A percentile compares a stretch with the other conserved stretches of the same genome.
Conservation (phyloP, 371 early-diverging fungal species). For the Coemansia sp. region DNA sequence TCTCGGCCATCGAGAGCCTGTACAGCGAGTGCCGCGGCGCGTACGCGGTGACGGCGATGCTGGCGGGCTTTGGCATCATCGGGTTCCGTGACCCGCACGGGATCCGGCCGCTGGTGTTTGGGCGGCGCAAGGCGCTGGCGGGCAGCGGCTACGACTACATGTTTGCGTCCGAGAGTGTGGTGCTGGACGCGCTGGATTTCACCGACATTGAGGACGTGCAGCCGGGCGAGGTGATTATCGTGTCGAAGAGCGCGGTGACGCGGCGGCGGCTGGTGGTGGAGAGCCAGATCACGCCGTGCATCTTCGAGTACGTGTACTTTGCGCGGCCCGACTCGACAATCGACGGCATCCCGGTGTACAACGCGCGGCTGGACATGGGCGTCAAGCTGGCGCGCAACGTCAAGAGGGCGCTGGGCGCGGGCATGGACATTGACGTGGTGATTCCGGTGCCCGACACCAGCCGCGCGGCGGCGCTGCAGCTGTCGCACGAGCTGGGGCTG, state of each 20-base stretch:
- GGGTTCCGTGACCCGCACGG: slow-evolving; percentile 95
- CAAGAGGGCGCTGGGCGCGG: slow-evolving; percentile 61
- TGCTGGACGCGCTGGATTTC: slow-evolving; percentile 86
- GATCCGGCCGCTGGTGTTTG: slow-evolving; percentile 91
- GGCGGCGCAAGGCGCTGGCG: slow-evolving; percentile 62
- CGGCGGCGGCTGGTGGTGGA: slow-evolving; percentile 64
- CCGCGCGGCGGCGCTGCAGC: slow-evolving; percentile 90
- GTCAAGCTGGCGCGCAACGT: slow-evolving; percentile 89
- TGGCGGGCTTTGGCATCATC: slow-evolving; percentile 90
- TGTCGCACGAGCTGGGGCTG: slow-evolving; percentile 79
- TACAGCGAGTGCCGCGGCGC: slow-evolving; percentile 84
- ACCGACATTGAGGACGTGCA: slow-evolving; percentile 81
- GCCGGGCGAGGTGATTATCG: slow-evolving; percentile 92
- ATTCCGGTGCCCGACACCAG: slow-evolving; percentile 98
- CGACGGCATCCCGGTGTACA: slow-evolving; percentile 97
- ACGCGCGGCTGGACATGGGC: slow-evolving; percentile 95
- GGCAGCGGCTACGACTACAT: slow-evolving; percentile 80
- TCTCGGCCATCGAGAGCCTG: slow-evolving; percentile 82
- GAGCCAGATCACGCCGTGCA: slow-evolving; percentile 80
- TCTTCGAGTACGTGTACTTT: slow-evolving; percentile 98
- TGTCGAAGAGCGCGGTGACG: slow-evolving; percentile 68
- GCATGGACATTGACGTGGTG: slow-evolving; percentile 91
- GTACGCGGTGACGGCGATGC: slow-evolving; percentile 93
- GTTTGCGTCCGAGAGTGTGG: slow-evolving; percentile 96
- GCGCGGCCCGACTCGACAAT: slow-evolving; percentile 97